Evolutionary conservation across 139 green algal genomes (phyloP).

Genomic region (Chlorella sp.): DNA sequence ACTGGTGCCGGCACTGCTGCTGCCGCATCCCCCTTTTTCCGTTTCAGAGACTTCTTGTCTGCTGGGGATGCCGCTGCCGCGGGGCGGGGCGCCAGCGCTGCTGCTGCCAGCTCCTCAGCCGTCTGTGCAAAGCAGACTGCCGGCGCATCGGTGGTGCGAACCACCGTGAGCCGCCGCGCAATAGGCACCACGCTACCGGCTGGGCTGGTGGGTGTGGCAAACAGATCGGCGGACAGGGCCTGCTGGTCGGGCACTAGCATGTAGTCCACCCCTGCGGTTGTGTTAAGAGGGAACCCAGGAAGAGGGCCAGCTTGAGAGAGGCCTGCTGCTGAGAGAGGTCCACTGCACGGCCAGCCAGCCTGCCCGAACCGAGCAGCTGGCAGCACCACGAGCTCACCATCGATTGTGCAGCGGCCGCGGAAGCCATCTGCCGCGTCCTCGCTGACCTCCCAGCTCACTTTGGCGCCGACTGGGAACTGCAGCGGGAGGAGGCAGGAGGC

Average conservation of each 20-base stretch:
- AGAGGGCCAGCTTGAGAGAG: too few relatives aligned
- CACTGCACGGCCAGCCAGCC: too few relatives aligned
- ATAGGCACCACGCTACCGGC: background rate
- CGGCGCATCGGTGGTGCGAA: background rate
- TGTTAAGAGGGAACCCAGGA: too few relatives aligned
- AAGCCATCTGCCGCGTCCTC: constrained; percentile 14
- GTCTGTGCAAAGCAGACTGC: constrained; percentile 29
- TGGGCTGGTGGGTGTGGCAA: background rate
- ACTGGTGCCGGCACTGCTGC: background rate
- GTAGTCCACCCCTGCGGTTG: constrained; percentile 33
- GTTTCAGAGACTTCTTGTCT: background rate
- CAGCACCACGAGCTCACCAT: background rate
- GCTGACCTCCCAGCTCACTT: constrained; percentile 12
- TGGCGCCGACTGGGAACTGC: constrained; percentile 19
- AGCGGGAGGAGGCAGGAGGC: background rate
- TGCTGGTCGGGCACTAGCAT: constrained; percentile 17
- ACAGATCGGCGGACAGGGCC: background rate
- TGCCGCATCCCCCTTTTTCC: background rate
- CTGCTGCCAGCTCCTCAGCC: background rate
- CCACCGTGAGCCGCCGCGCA: constrained; percentile 18
- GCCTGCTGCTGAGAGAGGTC: too few relatives aligned
- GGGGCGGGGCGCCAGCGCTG: background rate
- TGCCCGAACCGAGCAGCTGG: background rate
- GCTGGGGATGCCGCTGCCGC: background rate
- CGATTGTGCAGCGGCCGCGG: constrained; percentile 4